Evolutionary conservation across 768 basidiomycete species (phyloP).

Genomic region (Hemileccinum impolitum): DNA sequence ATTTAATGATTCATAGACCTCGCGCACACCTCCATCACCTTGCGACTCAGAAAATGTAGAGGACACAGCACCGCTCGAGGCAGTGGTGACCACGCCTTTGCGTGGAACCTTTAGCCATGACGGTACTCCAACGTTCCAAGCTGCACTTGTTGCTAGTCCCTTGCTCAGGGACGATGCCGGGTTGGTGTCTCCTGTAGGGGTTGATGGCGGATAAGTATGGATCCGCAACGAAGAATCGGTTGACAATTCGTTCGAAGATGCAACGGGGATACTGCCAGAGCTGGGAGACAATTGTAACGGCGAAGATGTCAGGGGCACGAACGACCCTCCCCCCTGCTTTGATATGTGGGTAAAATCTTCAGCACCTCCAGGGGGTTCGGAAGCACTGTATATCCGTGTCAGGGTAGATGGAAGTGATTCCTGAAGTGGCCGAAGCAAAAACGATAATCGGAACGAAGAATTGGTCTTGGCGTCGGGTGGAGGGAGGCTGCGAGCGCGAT

Average conservation of each 20-base stretch:
- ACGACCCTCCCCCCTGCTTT: slow-evolving; percentile 50
- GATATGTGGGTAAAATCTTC: slow-evolving; percentile 76
- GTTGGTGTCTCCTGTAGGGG: slow-evolving; percentile 47
- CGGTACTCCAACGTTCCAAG: slow-evolving; percentile 67
- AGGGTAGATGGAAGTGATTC: slow-evolving; percentile 45
- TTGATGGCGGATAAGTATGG: slow-evolving; percentile 82
- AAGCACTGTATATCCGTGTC: slow-evolving; percentile 28
- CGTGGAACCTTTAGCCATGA: slow-evolving; percentile 62
- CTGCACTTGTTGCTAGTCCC: slow-evolving; percentile 34
- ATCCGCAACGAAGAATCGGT: slow-evolving; percentile 34
- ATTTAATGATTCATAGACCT: slow-evolving; percentile 44
- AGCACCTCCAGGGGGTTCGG: slow-evolving; percentile 35
- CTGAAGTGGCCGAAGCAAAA: slow-evolving; percentile 65
- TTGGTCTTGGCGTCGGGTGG: slow-evolving; percentile 29
- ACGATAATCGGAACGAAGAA: slow-evolving; percentile 61
- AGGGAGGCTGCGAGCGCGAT: slow-evolving; percentile 41
- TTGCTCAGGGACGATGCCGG: slow-evolving; percentile 38
- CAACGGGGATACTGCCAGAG: slow-evolving; percentile 4
- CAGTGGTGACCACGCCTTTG: slow-evolving; percentile 35
- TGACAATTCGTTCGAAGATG: slow-evolving; percentile 9
- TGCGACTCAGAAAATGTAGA: slow-evolving; percentile 20
- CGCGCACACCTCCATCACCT: slow-evolving; percentile 44
- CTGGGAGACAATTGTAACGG: slow-evolving; percentile 22
- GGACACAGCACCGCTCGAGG: slow-evolving; percentile 25
- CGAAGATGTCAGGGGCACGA: slow-evolving; percentile 57